These are phyloP conservation scores for Sugiyamaella marilandica DNA, from an alignment of 805 yeast genomes.

Conservation along the genomic window DNA sequence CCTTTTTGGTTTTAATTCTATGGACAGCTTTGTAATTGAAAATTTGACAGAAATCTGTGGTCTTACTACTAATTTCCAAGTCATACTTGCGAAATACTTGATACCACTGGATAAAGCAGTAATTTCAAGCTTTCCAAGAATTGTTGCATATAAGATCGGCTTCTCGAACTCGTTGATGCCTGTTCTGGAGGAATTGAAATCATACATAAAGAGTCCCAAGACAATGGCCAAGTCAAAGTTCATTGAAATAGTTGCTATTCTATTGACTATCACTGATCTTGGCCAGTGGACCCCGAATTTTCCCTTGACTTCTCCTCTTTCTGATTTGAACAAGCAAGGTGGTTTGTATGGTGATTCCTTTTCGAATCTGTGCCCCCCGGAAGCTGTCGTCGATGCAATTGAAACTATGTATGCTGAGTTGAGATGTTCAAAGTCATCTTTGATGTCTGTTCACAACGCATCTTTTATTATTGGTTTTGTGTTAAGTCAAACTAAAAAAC, in stretches of 20 bases:
- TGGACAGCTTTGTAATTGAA: constrained; percentile 6
- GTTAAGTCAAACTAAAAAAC: background rate
- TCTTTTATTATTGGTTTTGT: background rate
- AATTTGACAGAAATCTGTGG: constrained; percentile 6
- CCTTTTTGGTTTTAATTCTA: constrained; percentile 18
- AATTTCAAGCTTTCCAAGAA: background rate
- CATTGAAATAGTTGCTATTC: background rate
- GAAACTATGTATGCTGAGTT: background rate
- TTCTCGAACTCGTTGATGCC: background rate
- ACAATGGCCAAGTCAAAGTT: background rate
- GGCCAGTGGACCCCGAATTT: background rate
- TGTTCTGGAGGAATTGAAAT: background rate
- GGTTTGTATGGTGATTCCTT: background rate
- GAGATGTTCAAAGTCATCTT: background rate
- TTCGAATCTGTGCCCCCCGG: background rate
- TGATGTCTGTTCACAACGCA: background rate
- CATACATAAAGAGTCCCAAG: background rate
- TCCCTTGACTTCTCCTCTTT: background rate
- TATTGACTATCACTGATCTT: background rate
- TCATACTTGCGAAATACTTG: too few relatives aligned
- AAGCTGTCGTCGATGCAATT: background rate
- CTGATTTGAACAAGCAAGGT: background rate
- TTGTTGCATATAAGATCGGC: background rate
- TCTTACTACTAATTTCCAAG: background rate
- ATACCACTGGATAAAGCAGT: too few relatives aligned